These are phyloP conservation scores for Suillus subluteus DNA, from an alignment of 768 basidiomycete species.

Conservation along the genomic window DNA sequence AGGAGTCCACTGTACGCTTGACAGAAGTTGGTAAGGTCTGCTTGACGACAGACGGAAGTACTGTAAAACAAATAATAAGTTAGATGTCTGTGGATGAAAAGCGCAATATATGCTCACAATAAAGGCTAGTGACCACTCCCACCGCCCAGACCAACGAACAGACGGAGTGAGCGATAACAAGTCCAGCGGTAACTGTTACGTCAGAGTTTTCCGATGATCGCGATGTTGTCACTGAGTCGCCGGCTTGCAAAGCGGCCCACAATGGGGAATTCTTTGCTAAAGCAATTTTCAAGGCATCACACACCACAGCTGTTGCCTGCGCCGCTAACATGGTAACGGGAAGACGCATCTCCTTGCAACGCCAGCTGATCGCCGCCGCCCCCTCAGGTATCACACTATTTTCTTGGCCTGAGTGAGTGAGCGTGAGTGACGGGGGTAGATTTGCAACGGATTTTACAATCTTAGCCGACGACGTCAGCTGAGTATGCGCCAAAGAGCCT, in stretches of 20 bases:
- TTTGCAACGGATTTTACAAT: not conserved
- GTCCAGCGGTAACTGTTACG: not conserved
- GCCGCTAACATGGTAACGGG: conserved; percentile 17
- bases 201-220: conserved; percentile 2
- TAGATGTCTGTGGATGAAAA: too few species aligned
- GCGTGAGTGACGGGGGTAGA: conserved; percentile 13
- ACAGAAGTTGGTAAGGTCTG: not conserved
- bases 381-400: not conserved
- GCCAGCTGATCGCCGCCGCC: not conserved
- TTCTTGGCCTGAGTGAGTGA: conserved; percentile 3
- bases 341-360: conserved; percentile 13
- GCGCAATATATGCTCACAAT: conserved; percentile 21
- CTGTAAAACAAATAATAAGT: conserved; percentile 1
- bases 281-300: conserved; percentile 26
- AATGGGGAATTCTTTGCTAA: not conserved
- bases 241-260: conserved; percentile 1
- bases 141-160: conserved; percentile 32
- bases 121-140: conserved; percentile 20
- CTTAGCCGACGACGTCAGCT: conserved; percentile 9
- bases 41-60: not conserved
- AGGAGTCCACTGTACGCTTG: not conserved
- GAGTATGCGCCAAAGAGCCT: conserved; percentile 27
- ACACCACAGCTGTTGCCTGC: conserved; percentile 28
- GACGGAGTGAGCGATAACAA: conserved; percentile 24
- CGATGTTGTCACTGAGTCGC: not conserved